Base-by-base conservation (phyloP, 805 yeast species). In the Danielia oregonensis region DNA sequence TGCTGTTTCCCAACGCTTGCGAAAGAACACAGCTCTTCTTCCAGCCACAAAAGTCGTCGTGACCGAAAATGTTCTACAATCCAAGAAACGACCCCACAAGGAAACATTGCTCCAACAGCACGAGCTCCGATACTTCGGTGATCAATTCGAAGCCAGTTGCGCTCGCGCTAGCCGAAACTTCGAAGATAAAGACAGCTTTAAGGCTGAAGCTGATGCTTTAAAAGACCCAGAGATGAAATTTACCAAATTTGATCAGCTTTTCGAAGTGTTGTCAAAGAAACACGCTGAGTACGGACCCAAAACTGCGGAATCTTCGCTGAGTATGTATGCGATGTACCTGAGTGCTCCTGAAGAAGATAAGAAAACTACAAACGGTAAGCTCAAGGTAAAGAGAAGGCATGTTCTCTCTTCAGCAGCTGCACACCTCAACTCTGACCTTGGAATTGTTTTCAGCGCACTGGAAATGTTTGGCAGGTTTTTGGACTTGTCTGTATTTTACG, bases 381-480 rank as follows among this genome's bases (percentile, higher is more conserved):
- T 38, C 17, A 39, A 37, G 26, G 61, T 54, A 8, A 59, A 57
- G 42, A 51, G 63, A 32, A 62, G 56, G 44, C 47, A 61, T 42
- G 46, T 78, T 2, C 54, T 78, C 24, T 75, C 87, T 37, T 57
- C 65, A 12, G 72, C 65, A 31, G 78, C 82, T 0, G 49, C 68
- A 0, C 71, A 70, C 34, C 35, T 85, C 9, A 64, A 66, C 14
- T 23, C 29, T 2, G 35, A 30, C 14, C 42, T 84, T 3, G 72
- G 75, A 12, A 33, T 49, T 0, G 31, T 76, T 5, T 87, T 84
- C 51, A 62, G 76, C 0, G 68, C 72, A 4, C 76, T 70, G 19
- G 96, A 88, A 52, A 57, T 59, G 22, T 73, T 70, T 49, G 96
- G 96, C 0, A 72, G 70, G 41, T 76, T 55, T 43, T 43, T 88